Evolutionary conservation across 495 filamentous ascomycete genomes (phyloP), one percentile per base, ranked within the genome.

Genomic region (Jackrogersella multiformis): DNA sequence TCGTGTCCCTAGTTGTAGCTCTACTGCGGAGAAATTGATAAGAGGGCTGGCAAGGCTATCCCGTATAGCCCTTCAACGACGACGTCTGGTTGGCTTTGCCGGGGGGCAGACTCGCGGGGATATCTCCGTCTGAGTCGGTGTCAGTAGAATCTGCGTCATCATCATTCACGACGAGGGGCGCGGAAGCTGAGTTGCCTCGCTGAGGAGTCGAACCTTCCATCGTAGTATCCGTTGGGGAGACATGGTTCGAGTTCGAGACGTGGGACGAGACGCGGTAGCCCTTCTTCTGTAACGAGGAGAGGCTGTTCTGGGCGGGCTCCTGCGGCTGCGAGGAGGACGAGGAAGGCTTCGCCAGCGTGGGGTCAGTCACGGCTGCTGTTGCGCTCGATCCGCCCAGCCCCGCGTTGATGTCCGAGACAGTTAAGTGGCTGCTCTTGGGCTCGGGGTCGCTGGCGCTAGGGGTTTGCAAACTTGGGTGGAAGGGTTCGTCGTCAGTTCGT

Each of bases 91-190:
- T 57, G 5, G 28, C 38, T 45, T 49, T 68, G 10, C 36, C 53
- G 1, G 57, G 64, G 1, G 80, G 80, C n/a, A 82, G 55, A 9
- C 66, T 76, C 7, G 79, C 71, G 0, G 80, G 80, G 6, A 82
- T 82, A 41, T 79, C 79, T 20, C 66, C 77, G 16, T 80, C 77
- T 0, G 73, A 73, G 10, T 76, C 75, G 8, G 73, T 72, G 5
- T 72, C 74, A 1, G 62, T 46, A 15, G 68, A 68, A 1, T 69
- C 44, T 13, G 13, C 45, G 0, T 73, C 67, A 12, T 76, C 75
- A n/a, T 49, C 45, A 7, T 74, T 68, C 5, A 74, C 61, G 5
- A 70, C 55, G 2, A 70, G 28, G 9, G 73, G 73, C 10, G 51
- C 60, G 12, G 67, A 55, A 8, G 70, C 70, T 2, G 70, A 73